Base-by-base conservation (phyloP, 2,329 filamentous ascomycete genomes). In the Pseudocercospora musae region DNA sequence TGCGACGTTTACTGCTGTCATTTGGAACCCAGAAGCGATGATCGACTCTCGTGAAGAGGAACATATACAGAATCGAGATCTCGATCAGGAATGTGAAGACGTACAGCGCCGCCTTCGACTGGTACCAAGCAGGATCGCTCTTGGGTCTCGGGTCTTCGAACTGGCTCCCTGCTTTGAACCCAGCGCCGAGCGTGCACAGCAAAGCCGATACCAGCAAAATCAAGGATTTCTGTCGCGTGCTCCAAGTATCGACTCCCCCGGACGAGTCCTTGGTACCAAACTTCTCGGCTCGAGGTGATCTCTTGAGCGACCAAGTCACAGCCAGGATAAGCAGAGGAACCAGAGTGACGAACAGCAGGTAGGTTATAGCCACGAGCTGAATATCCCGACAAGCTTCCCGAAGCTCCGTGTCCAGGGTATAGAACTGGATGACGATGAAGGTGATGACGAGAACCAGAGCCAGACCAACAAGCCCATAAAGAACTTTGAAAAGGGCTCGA, bases 21-120 rank as follows among this genome's bases (percentile, higher is more conserved):
- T 73, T 59, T 0, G 73, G 73, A 0, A 75, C 67, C 31, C 66
- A 62, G 59, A 76, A 74, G 4, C 64, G 60, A 53, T 63, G 57
- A 42, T 75, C 71, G 10, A 75, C 59, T 1, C 72, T 58, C 2
- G 62, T 63, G 4, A 66, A 48, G 7, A 72, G 33, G 44, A 69
- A 71, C 21, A 72, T 60, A 50, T 67, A 67, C 6, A 75, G 48
- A 46, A 74, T 67, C n/a, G 73, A 15, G 50, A 74, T 67, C 60
- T 76, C 74, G 25, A 72, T 31, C 21, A 66, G 62, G 57, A 74
- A 73, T 7, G 63, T 62, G 50, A 75, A 68, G 55, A 67, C 55
- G 53, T 75, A 76, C 57, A 73, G 73, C 1, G 65, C 63, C 2
- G 70, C 66, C 27, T 69, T 72, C 8, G 66, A 65, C 37, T 74